A percentile compares a stretch with the other conserved stretches of the same genome.
Evolutionary conservation across 2,329 filamentous ascomycete genomes (phyloP).

Genomic region (Cladosporium halotolerans): DNA sequence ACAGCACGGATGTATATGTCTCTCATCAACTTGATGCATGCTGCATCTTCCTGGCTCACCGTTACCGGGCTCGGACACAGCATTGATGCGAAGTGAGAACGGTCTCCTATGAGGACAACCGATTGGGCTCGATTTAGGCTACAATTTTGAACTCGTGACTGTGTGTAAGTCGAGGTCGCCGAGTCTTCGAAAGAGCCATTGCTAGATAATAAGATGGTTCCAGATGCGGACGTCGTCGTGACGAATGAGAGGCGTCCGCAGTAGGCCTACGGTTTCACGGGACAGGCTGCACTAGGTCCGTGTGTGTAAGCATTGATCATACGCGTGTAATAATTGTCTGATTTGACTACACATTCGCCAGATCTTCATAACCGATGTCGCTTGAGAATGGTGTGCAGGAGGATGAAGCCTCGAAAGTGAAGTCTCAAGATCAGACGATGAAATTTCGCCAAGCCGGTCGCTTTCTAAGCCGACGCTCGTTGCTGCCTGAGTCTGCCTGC

Average conservation of each 20-base stretch:
- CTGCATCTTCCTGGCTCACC: conserved; percentile 63
- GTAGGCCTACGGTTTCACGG: too few relatives aligned
- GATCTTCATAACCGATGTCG: not conserved
- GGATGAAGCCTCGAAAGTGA: not conserved
- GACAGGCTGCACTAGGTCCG: too few relatives aligned
- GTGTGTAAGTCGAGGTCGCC: conserved; percentile 57
- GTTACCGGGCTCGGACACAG: conserved; percentile 66
- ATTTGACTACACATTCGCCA: not conserved
- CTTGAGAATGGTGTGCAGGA: not conserved
- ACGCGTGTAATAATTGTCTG: too few relatives aligned
- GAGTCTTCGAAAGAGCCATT: conserved; percentile 90
- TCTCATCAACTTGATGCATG: conserved; percentile 73
- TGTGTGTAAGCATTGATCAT: too few relatives aligned
- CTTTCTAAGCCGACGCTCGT: not conserved
- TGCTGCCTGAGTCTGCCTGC: not conserved
- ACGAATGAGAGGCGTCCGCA: too few relatives aligned
- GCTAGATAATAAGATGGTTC: too few relatives aligned
- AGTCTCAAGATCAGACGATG: conserved; percentile 5
- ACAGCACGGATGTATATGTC: conserved; percentile 38
- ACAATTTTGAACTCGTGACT: conserved; percentile 81
- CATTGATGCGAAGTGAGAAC: conserved; percentile 67
- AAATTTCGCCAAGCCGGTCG: conserved; percentile 5
- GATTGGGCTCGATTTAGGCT: conserved; percentile 68
- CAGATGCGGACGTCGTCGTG: too few relatives aligned
- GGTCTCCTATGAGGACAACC: conserved; percentile 12